Conservation (phyloP, 805 yeast species). For the Candida maesae region DNA sequence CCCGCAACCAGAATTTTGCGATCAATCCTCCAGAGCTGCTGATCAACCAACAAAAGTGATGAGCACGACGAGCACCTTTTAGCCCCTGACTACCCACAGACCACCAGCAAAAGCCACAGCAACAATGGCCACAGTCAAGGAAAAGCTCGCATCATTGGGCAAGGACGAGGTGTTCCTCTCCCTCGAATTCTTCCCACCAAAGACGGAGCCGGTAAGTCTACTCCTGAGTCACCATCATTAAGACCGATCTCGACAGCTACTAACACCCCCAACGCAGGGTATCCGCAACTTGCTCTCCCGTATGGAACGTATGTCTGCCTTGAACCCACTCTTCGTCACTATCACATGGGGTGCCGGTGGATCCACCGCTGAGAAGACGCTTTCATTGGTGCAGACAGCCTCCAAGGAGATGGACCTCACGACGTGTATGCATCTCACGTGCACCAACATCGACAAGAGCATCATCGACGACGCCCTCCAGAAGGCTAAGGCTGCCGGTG, state of each 20-base stretch:
- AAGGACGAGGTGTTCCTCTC: slow-evolving; percentile 67
- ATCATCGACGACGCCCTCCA: slow-evolving; percentile 77
- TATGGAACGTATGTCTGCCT: slow-evolving; percentile 79
- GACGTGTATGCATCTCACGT: slow-evolving; percentile 90
- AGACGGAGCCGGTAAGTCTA: slow-evolving; percentile 61
- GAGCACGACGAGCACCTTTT: too few species aligned
- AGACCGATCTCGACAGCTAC: background rate
- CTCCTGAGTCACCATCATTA: background rate
- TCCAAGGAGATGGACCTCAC: slow-evolving; percentile 76
- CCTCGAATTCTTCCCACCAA: slow-evolving; percentile 96
- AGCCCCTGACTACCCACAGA: too few species aligned
- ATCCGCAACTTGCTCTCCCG: slow-evolving; percentile 80
- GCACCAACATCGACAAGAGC: slow-evolving; percentile 82
- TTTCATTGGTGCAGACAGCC: slow-evolving; percentile 77
- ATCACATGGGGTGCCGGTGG: slow-evolving; percentile 99
- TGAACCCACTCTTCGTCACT: slow-evolving; percentile 87
- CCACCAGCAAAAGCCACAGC: too few species aligned
- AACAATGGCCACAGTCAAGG: slow-evolving; percentile 33
- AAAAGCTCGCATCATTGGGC: slow-evolving; percentile 45
- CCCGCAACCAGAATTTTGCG: too few species aligned
- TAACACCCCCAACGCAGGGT: slow-evolving; percentile 41
- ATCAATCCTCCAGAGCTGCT: too few species aligned
- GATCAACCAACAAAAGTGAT: too few species aligned
- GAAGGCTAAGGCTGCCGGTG: slow-evolving; percentile 71
- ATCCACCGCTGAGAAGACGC: slow-evolving; percentile 79